These are phyloP conservation scores for Sphagnum fallax DNA, from an alignment of 228 moss, liverwort and hornwort species.

Conservation along the genomic window DNA sequence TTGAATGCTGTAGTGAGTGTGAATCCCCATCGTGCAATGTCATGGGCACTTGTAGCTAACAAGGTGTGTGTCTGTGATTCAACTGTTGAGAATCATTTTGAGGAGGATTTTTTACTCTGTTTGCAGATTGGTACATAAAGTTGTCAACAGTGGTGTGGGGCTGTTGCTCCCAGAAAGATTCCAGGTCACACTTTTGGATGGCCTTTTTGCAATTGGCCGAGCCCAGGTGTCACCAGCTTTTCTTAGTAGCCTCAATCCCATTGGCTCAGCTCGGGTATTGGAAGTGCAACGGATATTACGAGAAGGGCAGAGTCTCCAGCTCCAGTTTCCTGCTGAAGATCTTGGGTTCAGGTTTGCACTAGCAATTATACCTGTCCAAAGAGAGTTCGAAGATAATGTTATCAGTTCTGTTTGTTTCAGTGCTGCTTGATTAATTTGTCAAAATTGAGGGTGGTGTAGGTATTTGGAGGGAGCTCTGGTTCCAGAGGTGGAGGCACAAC, in stretches of 20 bases:
- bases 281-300: constrained; percentile 64
- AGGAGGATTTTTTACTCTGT: too few relatives aligned
- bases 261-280: constrained; percentile 52
- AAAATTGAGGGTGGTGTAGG: constrained; percentile 11
- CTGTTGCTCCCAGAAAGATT: constrained; percentile 54
- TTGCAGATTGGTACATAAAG: constrained; percentile 57
- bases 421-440: background rate
- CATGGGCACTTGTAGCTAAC: background rate
- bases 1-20: too few relatives aligned
- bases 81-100: too few relatives aligned
- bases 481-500: constrained; percentile 17
- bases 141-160: constrained; percentile 43
- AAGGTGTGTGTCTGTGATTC: background rate
- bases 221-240: constrained; percentile 71
- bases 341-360: constrained; percentile 72
- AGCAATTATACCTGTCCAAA: background rate
- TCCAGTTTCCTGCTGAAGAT: constrained; percentile 91
- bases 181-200: constrained; percentile 61
- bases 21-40: too few relatives aligned
- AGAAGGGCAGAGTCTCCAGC: constrained; percentile 78
- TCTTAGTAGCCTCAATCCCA: constrained; percentile 46
- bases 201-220: constrained; percentile 57
- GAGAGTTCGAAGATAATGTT: background rate
- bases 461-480: constrained; percentile 63
- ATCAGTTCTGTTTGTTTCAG: background rate